Percentiles rank a stretch among this genome's conserved stretches.
phyloP scores from a whole-genome alignment of 208 protist genomes.

The Crithidia expoeki region DNA sequence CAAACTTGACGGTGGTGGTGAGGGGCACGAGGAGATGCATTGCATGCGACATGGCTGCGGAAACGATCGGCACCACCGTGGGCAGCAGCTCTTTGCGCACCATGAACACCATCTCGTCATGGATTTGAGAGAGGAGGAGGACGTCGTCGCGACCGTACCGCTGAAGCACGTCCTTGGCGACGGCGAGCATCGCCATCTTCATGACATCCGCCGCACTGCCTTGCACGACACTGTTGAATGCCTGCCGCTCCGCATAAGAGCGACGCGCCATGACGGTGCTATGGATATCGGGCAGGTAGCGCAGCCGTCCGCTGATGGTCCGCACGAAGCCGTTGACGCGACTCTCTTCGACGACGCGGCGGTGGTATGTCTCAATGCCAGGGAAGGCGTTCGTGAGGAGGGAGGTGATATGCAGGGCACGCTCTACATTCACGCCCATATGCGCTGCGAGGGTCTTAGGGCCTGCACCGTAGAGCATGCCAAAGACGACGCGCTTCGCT shows the following conservation, averaged over 20 bases:
- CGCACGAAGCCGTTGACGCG: conserved; percentile 77
- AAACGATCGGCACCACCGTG: conserved; percentile 47
- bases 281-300: conserved; percentile 73
- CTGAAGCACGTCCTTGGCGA: conserved; percentile 72
- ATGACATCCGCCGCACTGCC: conserved; percentile 90
- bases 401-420: conserved; percentile 57
- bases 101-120: conserved; percentile 89
- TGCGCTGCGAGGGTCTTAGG: conserved; percentile 73
- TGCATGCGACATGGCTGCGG: conserved; percentile 45
- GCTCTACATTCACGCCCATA: conserved; percentile 67
- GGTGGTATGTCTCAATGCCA: conserved; percentile 66
- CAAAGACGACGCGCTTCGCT: conserved; percentile 90
- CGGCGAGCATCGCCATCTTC: conserved; percentile 87
- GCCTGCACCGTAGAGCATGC: conserved; percentile 85
- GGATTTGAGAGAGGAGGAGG: conserved; percentile 67
- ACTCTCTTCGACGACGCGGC: conserved; percentile 64
- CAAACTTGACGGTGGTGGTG: conserved; percentile 68
- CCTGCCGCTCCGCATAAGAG: conserved; percentile 86
- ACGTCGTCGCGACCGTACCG: conserved; percentile 45
- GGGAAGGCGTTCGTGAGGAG: conserved; percentile 70
- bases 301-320: conserved; percentile 80
- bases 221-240: conserved; percentile 92
- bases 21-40: conserved; percentile 78
- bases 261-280: conserved; percentile 60
- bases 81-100: conserved; percentile 49